These are phyloP conservation scores for Yarrowia osloensis DNA, from an alignment of 805 yeast species.

Conservation along the genomic window DNA sequence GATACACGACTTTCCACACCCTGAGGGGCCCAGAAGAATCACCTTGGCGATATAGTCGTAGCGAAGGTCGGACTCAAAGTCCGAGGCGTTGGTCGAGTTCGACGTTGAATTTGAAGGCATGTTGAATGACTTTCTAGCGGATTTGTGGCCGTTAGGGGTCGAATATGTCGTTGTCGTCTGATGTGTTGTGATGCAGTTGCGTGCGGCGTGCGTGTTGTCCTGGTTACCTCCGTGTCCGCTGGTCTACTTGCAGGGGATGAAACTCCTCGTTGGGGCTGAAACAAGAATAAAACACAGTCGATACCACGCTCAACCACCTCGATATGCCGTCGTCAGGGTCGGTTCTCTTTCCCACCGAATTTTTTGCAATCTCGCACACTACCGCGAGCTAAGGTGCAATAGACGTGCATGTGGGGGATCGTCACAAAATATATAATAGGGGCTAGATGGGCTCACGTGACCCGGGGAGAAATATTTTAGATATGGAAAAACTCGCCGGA, in stretches of 20 bases:
- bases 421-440: not conserved
- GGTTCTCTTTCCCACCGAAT: not conserved
- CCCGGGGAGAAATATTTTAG: too few species aligned
- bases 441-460: not conserved
- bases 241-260: not conserved
- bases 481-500: too few species aligned
- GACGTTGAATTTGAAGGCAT: constrained; percentile 24
- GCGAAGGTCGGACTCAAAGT: constrained; percentile 29
- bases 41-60: constrained; percentile 46
- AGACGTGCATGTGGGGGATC: constrained; percentile 13
- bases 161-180: not conserved
- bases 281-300: not conserved
- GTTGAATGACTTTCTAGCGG: not conserved
- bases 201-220: not conserved
- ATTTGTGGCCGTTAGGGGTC: not conserved
- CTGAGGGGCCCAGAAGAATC: constrained; percentile 50
- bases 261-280: not conserved
- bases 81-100: constrained; percentile 34
- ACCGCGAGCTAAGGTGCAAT: not conserved
- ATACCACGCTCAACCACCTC: not conserved
- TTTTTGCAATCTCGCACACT: constrained; percentile 11
- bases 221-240: not conserved
- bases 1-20: constrained; percentile 52
- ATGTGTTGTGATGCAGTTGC: not conserved
- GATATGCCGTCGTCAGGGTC: not conserved